Conservation (phyloP, 108 stramenopile genomes). For the Cyclotella baltica region DNA sequence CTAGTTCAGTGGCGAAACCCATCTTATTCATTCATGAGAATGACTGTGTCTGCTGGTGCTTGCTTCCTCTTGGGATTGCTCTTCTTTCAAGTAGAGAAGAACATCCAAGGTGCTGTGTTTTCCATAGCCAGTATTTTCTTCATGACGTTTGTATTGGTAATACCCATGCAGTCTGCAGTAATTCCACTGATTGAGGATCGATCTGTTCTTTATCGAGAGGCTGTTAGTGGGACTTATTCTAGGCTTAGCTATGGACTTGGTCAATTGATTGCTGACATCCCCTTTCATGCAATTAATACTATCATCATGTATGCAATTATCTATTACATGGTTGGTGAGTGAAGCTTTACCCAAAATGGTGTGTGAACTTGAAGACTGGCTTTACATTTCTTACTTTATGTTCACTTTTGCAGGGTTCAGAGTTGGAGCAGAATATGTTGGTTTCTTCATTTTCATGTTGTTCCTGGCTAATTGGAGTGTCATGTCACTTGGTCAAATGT, state of each 20-base stretch:
- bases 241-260: slow-evolving; percentile 51
- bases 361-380: not conserved
- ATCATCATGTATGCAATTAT: slow-evolving; percentile 42
- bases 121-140: slow-evolving; percentile 55
- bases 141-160: slow-evolving; percentile 52
- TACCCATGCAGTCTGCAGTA: slow-evolving; percentile 58
- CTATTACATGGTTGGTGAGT: slow-evolving; percentile 38
- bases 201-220: slow-evolving; percentile 56
- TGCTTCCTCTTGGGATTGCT: slow-evolving; percentile 45
- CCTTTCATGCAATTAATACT: slow-evolving; percentile 52
- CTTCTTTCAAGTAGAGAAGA: slow-evolving; percentile 38
- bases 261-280: slow-evolving; percentile 48
- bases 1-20: slow-evolving; percentile 55
- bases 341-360: not conserved
- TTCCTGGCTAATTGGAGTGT: slow-evolving; percentile 53
- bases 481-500: slow-evolving; percentile 51
- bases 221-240: slow-evolving; percentile 50
- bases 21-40: slow-evolving; percentile 48
- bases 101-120: slow-evolving; percentile 52
- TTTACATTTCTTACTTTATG: not conserved
- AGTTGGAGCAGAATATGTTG: slow-evolving; percentile 19
- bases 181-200: slow-evolving; percentile 56
- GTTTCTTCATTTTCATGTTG: slow-evolving; percentile 55
- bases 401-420: slow-evolving; percentile 26
- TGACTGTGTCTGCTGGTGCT: slow-evolving; percentile 18